phyloP scores from a whole-genome alignment of 129 eudicot species.

The Helichrysum umbraculigerum region DNA sequence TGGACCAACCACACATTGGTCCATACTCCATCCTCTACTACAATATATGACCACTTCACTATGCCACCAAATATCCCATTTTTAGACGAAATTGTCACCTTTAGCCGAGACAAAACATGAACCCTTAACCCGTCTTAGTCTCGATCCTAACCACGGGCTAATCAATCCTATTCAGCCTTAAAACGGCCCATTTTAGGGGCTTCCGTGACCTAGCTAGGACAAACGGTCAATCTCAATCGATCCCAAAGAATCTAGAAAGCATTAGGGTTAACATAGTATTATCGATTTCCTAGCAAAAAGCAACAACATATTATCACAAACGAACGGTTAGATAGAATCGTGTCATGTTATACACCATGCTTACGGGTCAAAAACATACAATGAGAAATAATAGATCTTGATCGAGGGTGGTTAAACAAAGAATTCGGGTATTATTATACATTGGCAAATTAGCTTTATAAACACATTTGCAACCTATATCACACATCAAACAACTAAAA shows the following conservation, averaged over 20 bases:
- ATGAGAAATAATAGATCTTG: slow-evolving; percentile 25
- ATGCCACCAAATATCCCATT: slow-evolving; percentile 26
- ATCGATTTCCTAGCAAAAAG: not conserved
- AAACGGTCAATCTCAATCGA: not conserved
- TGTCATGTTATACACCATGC: slow-evolving; percentile 6
- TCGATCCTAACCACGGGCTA: not conserved
- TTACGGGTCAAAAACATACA: slow-evolving; percentile 23
- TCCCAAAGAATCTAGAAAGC: not conserved
- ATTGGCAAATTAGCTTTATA: slow-evolving; percentile 24
- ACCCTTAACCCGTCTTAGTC: not conserved
- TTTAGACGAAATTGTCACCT: slow-evolving; percentile 16
- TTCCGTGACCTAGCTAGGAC: not conserved
- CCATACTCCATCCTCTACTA: slow-evolving; percentile 10
- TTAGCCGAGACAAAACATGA: not conserved
- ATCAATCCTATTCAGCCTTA: not conserved
- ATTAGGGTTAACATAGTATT: not conserved
- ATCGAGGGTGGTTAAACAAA: slow-evolving; percentile 20
- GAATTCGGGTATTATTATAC: slow-evolving; percentile 33
- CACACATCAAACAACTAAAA: slow-evolving; percentile 36
- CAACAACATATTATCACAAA: not conserved
- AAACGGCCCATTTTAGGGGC: not conserved
- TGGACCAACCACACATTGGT: slow-evolving; percentile 25
- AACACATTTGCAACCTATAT: slow-evolving; percentile 29
- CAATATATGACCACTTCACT: slow-evolving; percentile 14
- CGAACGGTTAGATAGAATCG: not conserved